Evolutionary conservation across 2,329 filamentous ascomycete species (phyloP), one percentile per base, ranked within the genome.

Genomic region (Phialemoniopsis sp.): DNA sequence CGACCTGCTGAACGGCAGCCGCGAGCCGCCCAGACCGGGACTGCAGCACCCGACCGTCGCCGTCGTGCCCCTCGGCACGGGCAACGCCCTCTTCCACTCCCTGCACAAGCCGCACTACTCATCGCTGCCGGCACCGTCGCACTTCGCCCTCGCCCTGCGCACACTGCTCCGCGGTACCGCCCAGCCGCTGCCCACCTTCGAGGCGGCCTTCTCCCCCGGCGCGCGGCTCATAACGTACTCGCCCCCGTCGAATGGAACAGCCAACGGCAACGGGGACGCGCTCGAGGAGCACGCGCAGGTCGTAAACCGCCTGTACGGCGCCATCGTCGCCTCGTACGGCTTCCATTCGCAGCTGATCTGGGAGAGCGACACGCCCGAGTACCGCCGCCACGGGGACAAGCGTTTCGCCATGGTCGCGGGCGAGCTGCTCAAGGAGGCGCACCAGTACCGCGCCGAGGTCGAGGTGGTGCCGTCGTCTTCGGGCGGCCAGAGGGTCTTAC

Each of bases 271-370:
- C 9, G 41, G 37, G 3, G 36, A 42, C 2, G 40, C 48, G 7
- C 36, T 54, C 7, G 43, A 50, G 3, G 58, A 59, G 36, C 40
- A 59, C n/a, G 50, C 60, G 26, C 51, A 60, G 9, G 41, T 48
- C 2, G 60, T 70, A 5, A 53, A 57, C 0, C 57, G 62, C 34
- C 66, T 85, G 17, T 76, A 85, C 52, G 90, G 47, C 18, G 85
- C 85, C 17, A 88, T 96, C 16, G 90, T 97, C 3, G 84, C 83
- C 33, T 93, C 86, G 59, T 95, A 94, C 76, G 91, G 87, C 15
- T 80, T 97, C 54, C 91, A 97, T 55, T 87, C 90, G 21, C 82
- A 84, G 32, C 73, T 97, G 4, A 89, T 97, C 16, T 89, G 87
- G 51, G 89, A 96, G 65, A 93, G 87, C 60, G 91, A 97, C 60